phyloP scores from a whole-genome alignment of 257 asterid genomes.

The Coffea eugenioides region DNA sequence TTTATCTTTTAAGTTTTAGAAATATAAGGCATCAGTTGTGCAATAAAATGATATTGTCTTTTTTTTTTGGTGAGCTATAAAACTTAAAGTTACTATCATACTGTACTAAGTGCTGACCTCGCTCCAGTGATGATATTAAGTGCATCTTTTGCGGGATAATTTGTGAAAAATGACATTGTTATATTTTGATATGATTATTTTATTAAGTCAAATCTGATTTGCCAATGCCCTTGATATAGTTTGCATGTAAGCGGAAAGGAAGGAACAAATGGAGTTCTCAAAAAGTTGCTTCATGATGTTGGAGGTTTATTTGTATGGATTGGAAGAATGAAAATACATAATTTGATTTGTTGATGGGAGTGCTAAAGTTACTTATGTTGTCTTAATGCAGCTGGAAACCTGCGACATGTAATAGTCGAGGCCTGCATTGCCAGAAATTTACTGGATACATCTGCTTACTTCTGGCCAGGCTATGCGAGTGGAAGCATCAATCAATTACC shows the following conservation, averaged over 20 bases:
- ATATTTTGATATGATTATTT: not conserved
- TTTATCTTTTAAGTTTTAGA: not conserved
- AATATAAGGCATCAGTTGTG: not conserved
- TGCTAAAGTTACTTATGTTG: not conserved
- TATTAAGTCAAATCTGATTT: not conserved
- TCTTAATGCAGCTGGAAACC: conserved; percentile 75
- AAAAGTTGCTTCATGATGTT: not conserved
- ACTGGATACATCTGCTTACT: conserved; percentile 84
- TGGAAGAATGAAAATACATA: not conserved
- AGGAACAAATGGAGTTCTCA: not conserved
- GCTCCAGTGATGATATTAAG: too few species aligned
- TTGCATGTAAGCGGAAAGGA: not conserved
- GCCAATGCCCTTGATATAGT: not conserved
- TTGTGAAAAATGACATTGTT: not conserved
- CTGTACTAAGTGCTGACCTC: not conserved
- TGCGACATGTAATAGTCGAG: conserved; percentile 84
- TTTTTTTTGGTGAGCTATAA: not conserved
- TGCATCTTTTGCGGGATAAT: not conserved
- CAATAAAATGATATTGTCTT: not conserved
- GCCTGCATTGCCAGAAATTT: conserved; percentile 89
- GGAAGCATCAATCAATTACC: conserved; percentile 67
- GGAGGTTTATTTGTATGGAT: not conserved
- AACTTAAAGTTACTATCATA: too few species aligned
- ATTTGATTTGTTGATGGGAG: not conserved
- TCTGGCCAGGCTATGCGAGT: conserved; percentile 86